These are phyloP conservation scores for Alternaria solani DNA, from an alignment of 2,329 filamentous ascomycete species.

Conservation along the genomic window DNA sequence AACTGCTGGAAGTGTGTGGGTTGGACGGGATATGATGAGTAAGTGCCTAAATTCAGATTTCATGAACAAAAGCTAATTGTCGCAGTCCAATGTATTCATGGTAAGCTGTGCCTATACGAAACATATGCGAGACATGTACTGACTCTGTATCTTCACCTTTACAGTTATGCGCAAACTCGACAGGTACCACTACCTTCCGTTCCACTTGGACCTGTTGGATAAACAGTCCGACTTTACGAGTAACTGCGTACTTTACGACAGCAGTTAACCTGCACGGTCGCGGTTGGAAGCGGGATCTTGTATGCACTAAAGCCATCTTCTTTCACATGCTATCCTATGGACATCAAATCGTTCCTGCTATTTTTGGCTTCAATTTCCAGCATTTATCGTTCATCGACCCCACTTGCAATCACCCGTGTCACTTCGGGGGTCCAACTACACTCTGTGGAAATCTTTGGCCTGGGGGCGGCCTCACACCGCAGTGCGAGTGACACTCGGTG, in stretches of 20 bases:
- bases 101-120: no score
- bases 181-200: constrained; percentile 31
- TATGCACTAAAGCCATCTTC: background rate
- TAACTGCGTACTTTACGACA: background rate
- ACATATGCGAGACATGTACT: no score
- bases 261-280: background rate
- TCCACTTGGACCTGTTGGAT: constrained; percentile 28
- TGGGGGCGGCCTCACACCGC: background rate
- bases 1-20: constrained; percentile 51
- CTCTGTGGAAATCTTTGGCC: background rate
- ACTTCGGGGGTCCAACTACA: background rate
- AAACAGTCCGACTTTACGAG: background rate
- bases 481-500: background rate
- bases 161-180: constrained; percentile 31
- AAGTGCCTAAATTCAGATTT: constrained; percentile 14
- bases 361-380: background rate
- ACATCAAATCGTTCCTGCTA: background rate
- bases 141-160: no score
- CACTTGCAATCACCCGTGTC: background rate
- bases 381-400: background rate
- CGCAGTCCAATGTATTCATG: constrained; percentile 42
- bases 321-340: background rate
- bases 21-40: constrained; percentile 47
- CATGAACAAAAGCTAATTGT: constrained; percentile 14
- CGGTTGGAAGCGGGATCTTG: background rate